Base-by-base conservation (phyloP, 2,329 filamentous ascomycete genomes). In the Fusarium cicatricum region DNA sequence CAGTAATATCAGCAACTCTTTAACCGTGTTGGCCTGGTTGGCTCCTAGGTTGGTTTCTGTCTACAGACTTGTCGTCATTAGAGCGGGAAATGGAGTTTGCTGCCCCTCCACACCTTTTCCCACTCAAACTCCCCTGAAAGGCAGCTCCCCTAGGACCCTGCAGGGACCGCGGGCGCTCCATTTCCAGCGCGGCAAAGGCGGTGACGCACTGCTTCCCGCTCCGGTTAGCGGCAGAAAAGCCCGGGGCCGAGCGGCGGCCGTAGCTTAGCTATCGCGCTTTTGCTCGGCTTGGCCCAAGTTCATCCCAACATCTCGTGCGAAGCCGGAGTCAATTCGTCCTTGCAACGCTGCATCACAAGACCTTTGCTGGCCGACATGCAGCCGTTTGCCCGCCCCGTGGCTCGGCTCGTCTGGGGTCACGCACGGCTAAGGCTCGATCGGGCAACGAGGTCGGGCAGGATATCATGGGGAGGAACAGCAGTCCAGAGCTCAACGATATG, bases 341-440 rank as follows among this genome's bases (percentile, higher is more conserved):
- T 34, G 23, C 52, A 48, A 40, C 46, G 52, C 47, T 51, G 52
- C 50, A 43, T 44, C 19, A 34, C 34, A 50, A 42, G 53, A 12
- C 53, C 49, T 55, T 46, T 50, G 46, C 50, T 53, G 55, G 55
- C 38, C 23, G 63, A 58, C 44, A 76, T 76, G 74, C 74, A 74
- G 66, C 70, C 71, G 21, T 67, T 75, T 59, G 70, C 69, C 57
- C 71, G 72, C 51, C 68, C 70, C 43, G 65, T 60, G 46, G 69
- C 62, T 53, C 69, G 71, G 55, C 63, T 69, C 33, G 70, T 68
- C 52, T 70, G 64, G 69, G 60, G 65, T 52, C 66, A 71, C 51
- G 66, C 68, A 51, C 58, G 64, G 59, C 62, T 67, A 51, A 60
- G 68, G 36, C 53, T 71, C 41, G 57, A 65, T 49, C 63, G 58